Percentiles rank a stretch among this genome's conserved stretches.
Conservation (phyloP, 768 basidiomycete genomes). For the Hebeloma cylindrosporum region DNA sequence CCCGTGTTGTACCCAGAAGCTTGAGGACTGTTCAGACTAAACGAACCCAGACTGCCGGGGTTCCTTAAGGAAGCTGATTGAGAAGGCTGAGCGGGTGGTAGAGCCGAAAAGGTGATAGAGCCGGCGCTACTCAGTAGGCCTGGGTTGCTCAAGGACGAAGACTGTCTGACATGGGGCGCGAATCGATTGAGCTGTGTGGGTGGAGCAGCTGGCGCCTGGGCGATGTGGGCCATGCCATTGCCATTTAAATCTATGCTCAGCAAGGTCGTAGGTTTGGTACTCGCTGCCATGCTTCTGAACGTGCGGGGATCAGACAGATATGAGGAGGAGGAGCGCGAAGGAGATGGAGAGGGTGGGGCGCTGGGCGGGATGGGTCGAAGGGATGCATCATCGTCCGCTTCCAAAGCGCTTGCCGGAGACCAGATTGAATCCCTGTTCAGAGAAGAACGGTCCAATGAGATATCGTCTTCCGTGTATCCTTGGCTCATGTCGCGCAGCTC, state of each 20-base stretch:
- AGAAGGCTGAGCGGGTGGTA: conserved; percentile 49
- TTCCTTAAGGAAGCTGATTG: conserved; percentile 28
- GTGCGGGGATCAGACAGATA: conserved; percentile 81
- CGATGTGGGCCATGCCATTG: conserved; percentile 88
- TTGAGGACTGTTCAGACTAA: conserved; percentile 27
- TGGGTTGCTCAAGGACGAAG: conserved; percentile 53
- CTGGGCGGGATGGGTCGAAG: conserved; percentile 88
- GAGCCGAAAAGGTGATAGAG: conserved; percentile 73
- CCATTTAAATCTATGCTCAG: conserved; percentile 84
- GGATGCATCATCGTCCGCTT: conserved; percentile 95
- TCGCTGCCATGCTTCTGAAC: conserved; percentile 79
- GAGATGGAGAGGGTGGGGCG: conserved; percentile 82
- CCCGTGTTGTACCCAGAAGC: conserved; percentile 23
- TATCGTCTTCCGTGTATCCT: conserved; percentile 47
- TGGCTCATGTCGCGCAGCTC: conserved; percentile 39
- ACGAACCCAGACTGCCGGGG: conserved; percentile 30
- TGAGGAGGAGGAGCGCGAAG: conserved; percentile 80
- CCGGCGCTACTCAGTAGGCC: conserved; percentile 46
- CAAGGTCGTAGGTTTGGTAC: conserved; percentile 93
- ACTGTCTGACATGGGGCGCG: conserved; percentile 58
- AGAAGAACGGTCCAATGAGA: conserved; percentile 53
- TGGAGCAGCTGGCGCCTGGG: conserved; percentile 70
- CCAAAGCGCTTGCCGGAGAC: conserved; percentile 73
- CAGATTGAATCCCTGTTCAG: conserved; percentile 72
- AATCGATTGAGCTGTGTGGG: conserved; percentile 53